A percentile compares a stretch with the other conserved stretches of the same genome.
These are phyloP conservation scores for Penicillium alfredii DNA, from an alignment of 495 filamentous ascomycete species.

Conservation along the genomic window DNA sequence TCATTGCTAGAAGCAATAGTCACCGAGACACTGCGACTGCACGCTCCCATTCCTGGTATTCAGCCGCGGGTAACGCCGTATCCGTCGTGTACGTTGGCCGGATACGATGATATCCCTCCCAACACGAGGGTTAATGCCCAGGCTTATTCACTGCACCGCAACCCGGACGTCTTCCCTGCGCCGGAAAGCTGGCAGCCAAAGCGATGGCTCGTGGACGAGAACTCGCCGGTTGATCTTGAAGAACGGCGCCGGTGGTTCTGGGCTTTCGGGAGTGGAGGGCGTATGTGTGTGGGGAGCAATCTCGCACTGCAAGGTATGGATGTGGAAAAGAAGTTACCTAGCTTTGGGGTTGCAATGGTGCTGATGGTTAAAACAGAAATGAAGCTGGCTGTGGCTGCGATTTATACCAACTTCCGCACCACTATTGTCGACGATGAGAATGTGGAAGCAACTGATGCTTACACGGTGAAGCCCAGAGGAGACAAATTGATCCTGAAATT, in stretches of 20 bases:
- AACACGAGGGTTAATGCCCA: slow-evolving; percentile 65
- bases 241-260: slow-evolving; percentile 69
- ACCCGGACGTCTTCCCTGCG: slow-evolving; percentile 53
- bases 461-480: slow-evolving; percentile 52
- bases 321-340: not conserved
- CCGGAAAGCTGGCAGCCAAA: slow-evolving; percentile 57
- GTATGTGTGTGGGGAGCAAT: slow-evolving; percentile 82
- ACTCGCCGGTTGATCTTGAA: slow-evolving; percentile 31
- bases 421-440: slow-evolving; percentile 49
- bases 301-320: slow-evolving; percentile 67
- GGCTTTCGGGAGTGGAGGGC: slow-evolving; percentile 76
- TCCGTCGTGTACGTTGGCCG: slow-evolving; percentile 45
- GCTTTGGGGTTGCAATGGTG: too few relatives aligned
- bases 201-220: slow-evolving; percentile 51
- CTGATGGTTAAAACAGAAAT: slow-evolving; percentile 31
- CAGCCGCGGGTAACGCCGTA: slow-evolving; percentile 68
- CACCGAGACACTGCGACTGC: slow-evolving; percentile 68
- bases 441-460: slow-evolving; percentile 61
- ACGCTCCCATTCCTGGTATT: slow-evolving; percentile 68
- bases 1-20: slow-evolving; percentile 69
- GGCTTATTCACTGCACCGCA: slow-evolving; percentile 66
- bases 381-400: slow-evolving; percentile 45
- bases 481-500: slow-evolving; percentile 44
- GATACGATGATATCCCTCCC: slow-evolving; percentile 50
- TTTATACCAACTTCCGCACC: slow-evolving; percentile 64